These are phyloP conservation scores for Mucor racemosus DNA, from an alignment of 371 early-diverging fungal genomes.

Conservation along the genomic window DNA sequence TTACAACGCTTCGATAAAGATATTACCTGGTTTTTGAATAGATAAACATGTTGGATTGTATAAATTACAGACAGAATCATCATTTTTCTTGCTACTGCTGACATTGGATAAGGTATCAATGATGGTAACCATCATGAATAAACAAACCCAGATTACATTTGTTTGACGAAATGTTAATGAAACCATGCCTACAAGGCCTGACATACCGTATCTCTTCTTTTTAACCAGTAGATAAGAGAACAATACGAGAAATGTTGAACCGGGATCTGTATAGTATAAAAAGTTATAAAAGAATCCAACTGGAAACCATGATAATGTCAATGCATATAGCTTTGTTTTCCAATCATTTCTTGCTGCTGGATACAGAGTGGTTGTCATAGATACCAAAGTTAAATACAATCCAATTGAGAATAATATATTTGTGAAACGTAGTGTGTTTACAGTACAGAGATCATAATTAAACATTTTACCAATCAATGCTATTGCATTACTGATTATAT, in stretches of 20 bases:
- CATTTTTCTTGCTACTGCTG: constrained; percentile 13
- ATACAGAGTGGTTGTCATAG: constrained; percentile 43
- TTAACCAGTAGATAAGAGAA: constrained; percentile 65
- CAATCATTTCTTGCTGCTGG: constrained; percentile 16
- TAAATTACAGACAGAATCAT: neutral
- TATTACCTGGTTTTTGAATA: constrained; percentile 15
- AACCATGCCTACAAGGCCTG: constrained; percentile 61
- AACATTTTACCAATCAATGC: constrained; percentile 17
- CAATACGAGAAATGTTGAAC: constrained; percentile 82
- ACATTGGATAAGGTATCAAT: constrained; percentile 27
- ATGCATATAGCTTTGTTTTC: constrained; percentile 43
- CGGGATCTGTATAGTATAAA: constrained; percentile 93
- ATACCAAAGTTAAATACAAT: constrained; percentile 50
- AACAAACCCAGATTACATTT: constrained; percentile 85
- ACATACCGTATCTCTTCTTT: constrained; percentile 44
- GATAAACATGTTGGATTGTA: constrained; percentile 26
- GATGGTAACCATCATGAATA: constrained; percentile 56
- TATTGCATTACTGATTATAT: constrained; percentile 47
- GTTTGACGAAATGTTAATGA: constrained; percentile 88
- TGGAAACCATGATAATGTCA: constrained; percentile 77
- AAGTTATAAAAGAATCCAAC: constrained; percentile 82
- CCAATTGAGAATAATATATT: constrained; percentile 62
- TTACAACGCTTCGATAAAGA: neutral
- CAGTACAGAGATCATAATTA: constrained; percentile 48
- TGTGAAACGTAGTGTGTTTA: constrained; percentile 56